phyloP scores from a whole-genome alignment of 2,329 filamentous ascomycete species.

The Sporothrix curviconia region DNA sequence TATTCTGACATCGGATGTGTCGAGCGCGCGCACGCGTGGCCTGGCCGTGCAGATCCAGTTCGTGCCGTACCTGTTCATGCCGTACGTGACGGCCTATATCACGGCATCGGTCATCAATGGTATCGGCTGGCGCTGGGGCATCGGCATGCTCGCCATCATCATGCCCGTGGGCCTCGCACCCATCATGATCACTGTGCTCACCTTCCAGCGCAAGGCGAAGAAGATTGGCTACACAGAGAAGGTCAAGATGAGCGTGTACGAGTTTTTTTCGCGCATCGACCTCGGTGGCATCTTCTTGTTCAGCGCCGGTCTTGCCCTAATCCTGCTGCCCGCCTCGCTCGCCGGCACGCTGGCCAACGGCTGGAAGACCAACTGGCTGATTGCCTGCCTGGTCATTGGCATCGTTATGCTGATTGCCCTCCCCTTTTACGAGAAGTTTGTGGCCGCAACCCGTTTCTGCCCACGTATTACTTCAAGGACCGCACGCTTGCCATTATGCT shows the following conservation, averaged over 20 bases:
- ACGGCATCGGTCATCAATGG: slow-evolving; percentile 29
- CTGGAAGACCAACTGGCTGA: slow-evolving; percentile 39
- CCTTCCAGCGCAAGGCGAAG: slow-evolving; percentile 44
- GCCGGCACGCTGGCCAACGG: slow-evolving; percentile 33
- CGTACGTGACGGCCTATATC: slow-evolving; percentile 48
- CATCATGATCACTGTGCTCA: slow-evolving; percentile 41
- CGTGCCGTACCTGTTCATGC: slow-evolving; percentile 49
- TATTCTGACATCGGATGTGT: slow-evolving; percentile 59
- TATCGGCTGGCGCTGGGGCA: slow-evolving; percentile 50
- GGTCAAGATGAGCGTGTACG: slow-evolving; percentile 22
- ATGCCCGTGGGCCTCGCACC: slow-evolving; percentile 46
- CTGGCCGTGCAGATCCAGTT: slow-evolving; percentile 43
- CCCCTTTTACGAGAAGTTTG: slow-evolving; percentile 41
- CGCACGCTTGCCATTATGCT: slow-evolving; percentile 36
- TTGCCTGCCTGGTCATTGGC: slow-evolving; percentile 32
- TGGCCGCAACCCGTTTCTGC: slow-evolving; percentile 41
- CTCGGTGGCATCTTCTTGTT: slow-evolving; percentile 40
- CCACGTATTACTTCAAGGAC: slow-evolving; percentile 38
- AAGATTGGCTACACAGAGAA: slow-evolving; percentile 32
- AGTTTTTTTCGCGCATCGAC: slow-evolving; percentile 34
- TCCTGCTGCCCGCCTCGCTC: slow-evolving; percentile 43
- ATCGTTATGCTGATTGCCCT: slow-evolving; percentile 34
- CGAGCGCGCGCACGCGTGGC: slow-evolving; percentile 43
- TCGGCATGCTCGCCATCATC: slow-evolving; percentile 50
- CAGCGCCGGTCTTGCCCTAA: slow-evolving; percentile 39